These are phyloP conservation scores for Neurospora hispaniola DNA, from an alignment of 495 filamentous ascomycete species.

Conservation along the genomic window DNA sequence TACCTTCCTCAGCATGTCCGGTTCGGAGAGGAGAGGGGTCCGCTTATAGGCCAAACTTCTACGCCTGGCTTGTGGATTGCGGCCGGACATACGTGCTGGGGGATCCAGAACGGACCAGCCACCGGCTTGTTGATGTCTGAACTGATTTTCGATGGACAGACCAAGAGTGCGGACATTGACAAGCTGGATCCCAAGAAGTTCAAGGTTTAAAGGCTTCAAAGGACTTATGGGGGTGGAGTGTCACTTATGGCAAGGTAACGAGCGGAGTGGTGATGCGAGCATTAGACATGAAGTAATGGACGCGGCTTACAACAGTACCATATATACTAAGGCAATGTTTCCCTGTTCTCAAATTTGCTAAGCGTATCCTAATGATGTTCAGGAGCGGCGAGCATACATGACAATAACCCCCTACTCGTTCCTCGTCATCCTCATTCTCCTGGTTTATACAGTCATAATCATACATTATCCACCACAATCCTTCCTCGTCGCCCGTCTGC, in stretches of 20 bases:
- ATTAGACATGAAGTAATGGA: not conserved
- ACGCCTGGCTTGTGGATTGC: constrained; percentile 74
- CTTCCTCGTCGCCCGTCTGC: not conserved
- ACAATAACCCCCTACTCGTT: not conserved
- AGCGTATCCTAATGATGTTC: not conserved
- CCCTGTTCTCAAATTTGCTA: not conserved
- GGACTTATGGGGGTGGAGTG: not conserved
- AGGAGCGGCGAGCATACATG: not conserved
- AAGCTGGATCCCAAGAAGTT: constrained; percentile 56
- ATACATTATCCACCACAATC: not conserved
- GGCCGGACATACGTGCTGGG: constrained; percentile 93
- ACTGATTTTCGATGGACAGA: constrained; percentile 69
- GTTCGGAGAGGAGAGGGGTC: constrained; percentile 48
- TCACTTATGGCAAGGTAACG: not conserved
- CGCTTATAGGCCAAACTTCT: constrained; percentile 66
- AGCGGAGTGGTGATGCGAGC: not conserved
- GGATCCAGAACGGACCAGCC: constrained; percentile 89
- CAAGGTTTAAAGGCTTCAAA: constrained; percentile 25
- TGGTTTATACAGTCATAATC: not conserved
- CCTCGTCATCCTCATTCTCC: not conserved
- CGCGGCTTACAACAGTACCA: not conserved
- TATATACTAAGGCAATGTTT: not conserved
- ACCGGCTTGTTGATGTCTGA: constrained; percentile 86
- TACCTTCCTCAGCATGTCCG: constrained; percentile 71
- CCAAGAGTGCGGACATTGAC: constrained; percentile 62